Base-by-base conservation (phyloP, 768 basidiomycete genomes). In the Trametes maxima region DNA sequence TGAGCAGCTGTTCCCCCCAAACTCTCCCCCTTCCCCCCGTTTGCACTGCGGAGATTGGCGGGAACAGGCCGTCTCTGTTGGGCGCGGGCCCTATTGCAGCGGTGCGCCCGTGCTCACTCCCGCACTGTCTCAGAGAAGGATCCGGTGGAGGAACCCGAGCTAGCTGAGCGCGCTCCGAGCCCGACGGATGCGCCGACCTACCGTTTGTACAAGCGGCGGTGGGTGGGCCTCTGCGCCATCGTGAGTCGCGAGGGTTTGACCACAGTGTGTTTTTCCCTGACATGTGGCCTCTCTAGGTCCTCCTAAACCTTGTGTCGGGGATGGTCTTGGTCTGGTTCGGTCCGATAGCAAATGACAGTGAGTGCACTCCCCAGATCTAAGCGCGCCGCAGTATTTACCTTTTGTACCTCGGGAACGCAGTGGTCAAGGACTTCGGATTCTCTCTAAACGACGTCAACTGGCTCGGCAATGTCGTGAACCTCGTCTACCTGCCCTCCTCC, bases 271-370 rank as follows among this genome's bases (percentile, higher is more conserved):
- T 19, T 19, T 16, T 45, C 21, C 52, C n/a, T 40, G 51, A 52
- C 4, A 21, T 21, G 12, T 10, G 49, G n/a, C 7, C 33, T 8
- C 3, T n/a, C 1, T 44, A 90, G 90, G 77, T 88, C 11, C 33
- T 88, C 33, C 74, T 93, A 35, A 88, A 85, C 55, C 70, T 87
- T 42, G 79, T 85, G 12, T 76, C 80, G 2, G 90, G 83, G 6
- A 84, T 90, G 86, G 75, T 81, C 7, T 86, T 85, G 83, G 81
- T 88, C 3, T 94, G 91, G 91, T 94, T 94, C 67, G 91, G 92
- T 3, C 89, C 92, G 3, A 93, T 95, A 55, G 78, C 92, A 0
- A 85, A 85, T 43, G 71, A 86, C 66, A 78, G 91, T 92, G 49
- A 44, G 78, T 62, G 13, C 6, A 21, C n/a, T 40, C 19, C n/a